Conservation (phyloP, 768 basidiomycete species). For the Coprinellus micaceus region DNA sequence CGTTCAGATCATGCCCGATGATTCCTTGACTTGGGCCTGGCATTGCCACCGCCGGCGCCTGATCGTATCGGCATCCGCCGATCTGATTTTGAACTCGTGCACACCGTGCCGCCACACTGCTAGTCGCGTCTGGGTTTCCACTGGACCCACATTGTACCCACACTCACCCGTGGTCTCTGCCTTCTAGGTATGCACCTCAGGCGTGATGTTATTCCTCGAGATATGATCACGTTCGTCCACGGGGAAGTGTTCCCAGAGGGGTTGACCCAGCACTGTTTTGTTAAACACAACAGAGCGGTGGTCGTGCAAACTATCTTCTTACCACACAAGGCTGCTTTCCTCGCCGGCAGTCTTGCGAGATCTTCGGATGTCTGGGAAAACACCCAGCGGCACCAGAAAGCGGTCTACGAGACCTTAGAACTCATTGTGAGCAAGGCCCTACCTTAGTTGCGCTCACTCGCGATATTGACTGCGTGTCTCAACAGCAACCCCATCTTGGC, state of each 20-base stretch:
- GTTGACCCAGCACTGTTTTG: slow-evolving; percentile 2
- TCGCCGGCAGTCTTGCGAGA: neutral
- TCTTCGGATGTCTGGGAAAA: neutral
- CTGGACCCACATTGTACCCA: neutral
- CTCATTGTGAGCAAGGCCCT: slow-evolving; percentile 16
- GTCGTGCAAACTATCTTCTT: slow-evolving; percentile 3
- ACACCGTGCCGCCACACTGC: neutral
- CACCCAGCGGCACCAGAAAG: neutral
- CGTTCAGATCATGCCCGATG: too few relatives aligned
- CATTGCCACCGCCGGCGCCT: too few relatives aligned
- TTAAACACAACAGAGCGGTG: neutral
- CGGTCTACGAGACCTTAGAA: slow-evolving; percentile 11
- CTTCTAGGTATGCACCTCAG: neutral
- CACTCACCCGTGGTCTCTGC: neutral
- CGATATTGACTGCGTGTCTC: neutral
- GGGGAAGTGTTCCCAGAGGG: neutral
- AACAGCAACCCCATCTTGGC: slow-evolving; percentile 26
- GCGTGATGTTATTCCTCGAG: neutral
- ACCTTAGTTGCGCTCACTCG: neutral
- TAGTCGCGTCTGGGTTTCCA: neutral
- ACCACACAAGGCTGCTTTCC: neutral
- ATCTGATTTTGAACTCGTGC: too few relatives aligned
- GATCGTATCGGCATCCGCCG: too few relatives aligned
- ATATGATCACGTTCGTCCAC: slow-evolving; percentile 5
- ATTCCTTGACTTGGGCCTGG: too few relatives aligned